Conservation (phyloP, 129 eudicot genomes). For the Escallonia herrerae region DNA sequence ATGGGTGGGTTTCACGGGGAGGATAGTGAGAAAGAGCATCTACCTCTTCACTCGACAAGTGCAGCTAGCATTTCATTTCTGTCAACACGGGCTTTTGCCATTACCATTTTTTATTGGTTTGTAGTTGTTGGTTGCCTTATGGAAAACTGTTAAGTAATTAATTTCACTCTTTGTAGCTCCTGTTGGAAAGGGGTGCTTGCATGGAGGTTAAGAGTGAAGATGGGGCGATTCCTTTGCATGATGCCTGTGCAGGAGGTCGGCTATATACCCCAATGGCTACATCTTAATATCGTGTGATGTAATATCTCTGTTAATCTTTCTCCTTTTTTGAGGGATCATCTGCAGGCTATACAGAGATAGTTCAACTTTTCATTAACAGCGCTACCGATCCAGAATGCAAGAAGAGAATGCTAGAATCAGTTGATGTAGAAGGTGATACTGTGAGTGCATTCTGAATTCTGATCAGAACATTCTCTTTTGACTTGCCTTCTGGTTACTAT, state of each 20-base stretch:
- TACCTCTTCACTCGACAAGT: too few species aligned
- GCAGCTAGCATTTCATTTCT: too few species aligned
- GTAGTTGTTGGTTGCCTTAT: too few species aligned
- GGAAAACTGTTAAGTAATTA: too few species aligned
- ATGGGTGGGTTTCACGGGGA: too few species aligned
- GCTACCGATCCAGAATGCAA: conserved; percentile 51
- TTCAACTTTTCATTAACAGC: conserved; percentile 51
- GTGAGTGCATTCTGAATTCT: conserved; percentile 31
- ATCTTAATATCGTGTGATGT: background rate
- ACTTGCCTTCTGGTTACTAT: background rate
- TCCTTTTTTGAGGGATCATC: conserved; percentile 5
- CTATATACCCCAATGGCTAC: background rate
- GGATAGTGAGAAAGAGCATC: too few species aligned
- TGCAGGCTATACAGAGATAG: conserved; percentile 74
- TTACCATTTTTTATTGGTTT: too few species aligned
- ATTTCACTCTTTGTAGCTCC: conserved; percentile 30
- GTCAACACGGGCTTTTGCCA: too few species aligned
- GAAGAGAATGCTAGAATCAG: conserved; percentile 75
- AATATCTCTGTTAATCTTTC: background rate
- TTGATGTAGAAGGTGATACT: conserved; percentile 91
- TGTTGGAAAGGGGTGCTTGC: conserved; percentile 84
- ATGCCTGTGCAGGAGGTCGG: conserved; percentile 97
- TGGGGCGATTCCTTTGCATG: conserved; percentile 94
- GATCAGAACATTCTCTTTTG: background rate
- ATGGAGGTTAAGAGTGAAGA: conserved; percentile 88